Base-by-base conservation (phyloP, 164 flowering plant species). In the Liriodendron chinense region DNA sequence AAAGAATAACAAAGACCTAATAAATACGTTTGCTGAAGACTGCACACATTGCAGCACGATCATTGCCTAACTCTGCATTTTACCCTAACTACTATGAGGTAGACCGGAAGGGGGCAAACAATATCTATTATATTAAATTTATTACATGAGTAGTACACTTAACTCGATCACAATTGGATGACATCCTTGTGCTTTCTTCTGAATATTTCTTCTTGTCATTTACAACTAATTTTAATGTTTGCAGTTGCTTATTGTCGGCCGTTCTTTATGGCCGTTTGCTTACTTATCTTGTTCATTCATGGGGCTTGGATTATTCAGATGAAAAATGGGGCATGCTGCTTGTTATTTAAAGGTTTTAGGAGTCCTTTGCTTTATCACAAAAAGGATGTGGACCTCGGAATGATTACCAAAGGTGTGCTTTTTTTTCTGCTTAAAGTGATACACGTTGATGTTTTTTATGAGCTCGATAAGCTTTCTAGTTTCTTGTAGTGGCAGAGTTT, bases 331-430 rank as follows among this genome's bases (percentile, higher is more conserved):
- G 78, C 84, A 56, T 78, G 82, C 80, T 88, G 73, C 82, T 76
- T 89, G 61, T 24, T 91, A 74, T 89, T 84, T 69, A 82, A 87
- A 80, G 89, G 87, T 76, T 85, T 84, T 69, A 76, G 73, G 71
- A 75, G 78, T 68, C 87, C 89, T 70, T 43, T 77, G 18, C 14
- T 75, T 47, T 89, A 73, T 80, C 75, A 72, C 64, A 83, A 80
- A 73, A 80, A 71, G 80, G 79, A 77, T 65, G 69, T 73, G 25
- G 89, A 91, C 71, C 69, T 89, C 73, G 83, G 56, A 71, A 65
- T 21, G 59, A 75, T 93, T 73, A 71, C 59, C 23, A 83, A 85
- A 85, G 93, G 98, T 89, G 82, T 70, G 68, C 1, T 47, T 69
- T 3, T n/a, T 16, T 81, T 24, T 64, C 3, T 53, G 59, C 13